Base-by-base conservation (phyloP, 306 rosid genomes). In the Senna tora region DNA sequence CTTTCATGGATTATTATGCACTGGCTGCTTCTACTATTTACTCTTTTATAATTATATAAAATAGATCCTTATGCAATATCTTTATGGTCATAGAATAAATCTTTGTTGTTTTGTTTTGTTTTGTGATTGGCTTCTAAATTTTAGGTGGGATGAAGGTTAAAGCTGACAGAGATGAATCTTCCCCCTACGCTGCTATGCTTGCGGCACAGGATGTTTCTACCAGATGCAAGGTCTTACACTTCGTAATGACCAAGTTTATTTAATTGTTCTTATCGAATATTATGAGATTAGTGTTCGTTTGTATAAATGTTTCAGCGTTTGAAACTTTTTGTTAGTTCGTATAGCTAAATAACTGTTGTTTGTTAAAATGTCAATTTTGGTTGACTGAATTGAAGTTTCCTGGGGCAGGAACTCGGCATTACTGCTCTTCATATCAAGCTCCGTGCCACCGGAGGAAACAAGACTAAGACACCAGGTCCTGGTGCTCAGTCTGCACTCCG, bases 401-500 rank as follows among this genome's bases (percentile, higher is more conserved):
- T 78, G 53, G 36, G 54, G 34, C 84, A 92, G 97, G 97, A 92
- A 55, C 67, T 92, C 13, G 97, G 97, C 42, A 83, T 92, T 13
- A 89, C 97, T 15, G 97, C 97, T 5, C 87, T 92, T 73, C 93
- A 92, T 17, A 87, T 92, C 56, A 92, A 84, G 86, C 92, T 92
- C 46, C 88, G 97, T 15, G 96, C 97, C 7, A 92, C 96, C 1
- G 97, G 97, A 17, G 97, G 97, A 4, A 92, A 92, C 86, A 92
- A 92, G 79, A 89, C 96, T 0, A 89, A 92, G 51, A 92, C 97
- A 4, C 97, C 97, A 0, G 97, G 97, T 43, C 97, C 97, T 6
- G 97, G 97, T 75, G 96, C 97, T 41, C 97, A 92, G 75, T 88
- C 96, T 74, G 97, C 97, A 25, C 96, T 92, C 5, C 89, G 96